phyloP scores from a whole-genome alignment of 2,329 filamentous ascomycete species.

The Hypoxylon sp. region DNA sequence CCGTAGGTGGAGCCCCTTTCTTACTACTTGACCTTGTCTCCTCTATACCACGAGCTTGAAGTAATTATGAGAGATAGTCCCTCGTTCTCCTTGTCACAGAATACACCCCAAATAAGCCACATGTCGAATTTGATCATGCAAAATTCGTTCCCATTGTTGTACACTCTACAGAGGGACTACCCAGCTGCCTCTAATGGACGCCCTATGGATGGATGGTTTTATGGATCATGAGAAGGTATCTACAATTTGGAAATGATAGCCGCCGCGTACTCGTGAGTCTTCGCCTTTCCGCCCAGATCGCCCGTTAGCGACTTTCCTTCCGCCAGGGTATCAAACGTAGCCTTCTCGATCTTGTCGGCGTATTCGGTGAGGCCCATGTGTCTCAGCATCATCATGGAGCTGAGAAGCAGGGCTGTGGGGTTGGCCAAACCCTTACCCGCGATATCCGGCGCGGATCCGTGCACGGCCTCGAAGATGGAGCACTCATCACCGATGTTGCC shows the following conservation, averaged over 20 bases:
- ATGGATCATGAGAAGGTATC: slow-evolving; percentile 48
- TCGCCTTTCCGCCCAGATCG: slow-evolving; percentile 94
- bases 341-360: slow-evolving; percentile 89
- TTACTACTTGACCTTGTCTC: not conserved
- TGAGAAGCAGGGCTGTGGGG: slow-evolving; percentile 94
- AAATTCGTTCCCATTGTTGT: slow-evolving; percentile 48
- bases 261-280: slow-evolving; percentile 92
- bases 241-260: slow-evolving; percentile 85
- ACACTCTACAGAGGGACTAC: slow-evolving; percentile 49
- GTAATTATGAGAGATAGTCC: slow-evolving; percentile 12
- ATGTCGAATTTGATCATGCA: slow-evolving; percentile 40
- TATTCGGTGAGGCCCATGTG: slow-evolving; percentile 94
- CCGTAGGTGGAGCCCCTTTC: slow-evolving; percentile 3
- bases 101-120: slow-evolving; percentile 11
- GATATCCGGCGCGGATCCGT: slow-evolving; percentile 97
- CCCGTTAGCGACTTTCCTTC: slow-evolving; percentile 98
- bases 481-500: slow-evolving; percentile 99
- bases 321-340: slow-evolving; percentile 93
- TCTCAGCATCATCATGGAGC: slow-evolving; percentile 99
- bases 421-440: slow-evolving; percentile 96
- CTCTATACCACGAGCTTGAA: not conserved
- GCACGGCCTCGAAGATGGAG: slow-evolving; percentile 99
- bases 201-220: slow-evolving; percentile 38
- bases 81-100: slow-evolving; percentile 15
- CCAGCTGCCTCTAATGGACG: slow-evolving; percentile 42